Percentiles rank a stretch among this genome's conserved stretches.
phyloP scores from a whole-genome alignment of 164 flowering plant species.

The Umbellularia californica region DNA sequence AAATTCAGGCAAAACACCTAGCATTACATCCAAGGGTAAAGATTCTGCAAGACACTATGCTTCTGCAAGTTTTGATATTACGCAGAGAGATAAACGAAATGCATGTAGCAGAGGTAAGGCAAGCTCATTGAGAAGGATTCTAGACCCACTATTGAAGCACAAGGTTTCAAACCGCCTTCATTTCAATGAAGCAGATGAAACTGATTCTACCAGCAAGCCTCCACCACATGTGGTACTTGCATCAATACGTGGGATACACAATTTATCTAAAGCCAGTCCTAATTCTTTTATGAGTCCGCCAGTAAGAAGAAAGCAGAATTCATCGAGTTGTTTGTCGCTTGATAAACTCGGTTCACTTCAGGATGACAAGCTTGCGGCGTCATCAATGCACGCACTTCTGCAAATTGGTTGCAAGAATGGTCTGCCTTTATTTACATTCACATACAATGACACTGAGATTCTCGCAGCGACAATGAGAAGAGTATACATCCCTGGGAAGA shows the following conservation, averaged over 20 bases:
- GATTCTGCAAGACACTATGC: conserved; percentile 34
- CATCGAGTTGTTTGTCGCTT: conserved; percentile 9
- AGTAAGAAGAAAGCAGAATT: conserved; percentile 23
- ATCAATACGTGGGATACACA: conserved; percentile 1
- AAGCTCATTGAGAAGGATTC: conserved; percentile 76
- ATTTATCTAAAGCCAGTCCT: neutral
- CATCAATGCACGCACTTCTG: conserved; percentile 46
- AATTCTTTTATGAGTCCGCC: conserved; percentile 3
- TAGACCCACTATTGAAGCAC: conserved; percentile 63
- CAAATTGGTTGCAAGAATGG: conserved; percentile 50
- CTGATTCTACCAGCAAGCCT: conserved; percentile 6
- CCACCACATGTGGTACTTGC: neutral
- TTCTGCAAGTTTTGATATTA: conserved; percentile 26
- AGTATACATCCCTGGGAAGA: conserved; percentile 29
- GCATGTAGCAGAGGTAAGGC: conserved; percentile 42
- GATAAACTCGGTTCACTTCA: conserved; percentile 16
- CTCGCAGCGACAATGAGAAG: conserved; percentile 51
- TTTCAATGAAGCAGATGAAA: neutral
- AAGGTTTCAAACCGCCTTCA: conserved; percentile 25
- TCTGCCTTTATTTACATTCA: conserved; percentile 56
- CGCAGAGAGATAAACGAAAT: conserved; percentile 24
- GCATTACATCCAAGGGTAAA: conserved; percentile 5
- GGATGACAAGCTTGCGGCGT: conserved; percentile 18
- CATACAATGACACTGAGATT: conserved; percentile 37
- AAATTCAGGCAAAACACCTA: conserved; percentile 10